Percentiles rank a stretch among this genome's conserved stretches.
These are phyloP conservation scores for Paramecium bursaria DNA, from an alignment of 73 alveolate species.

Conservation along the genomic window DNA sequence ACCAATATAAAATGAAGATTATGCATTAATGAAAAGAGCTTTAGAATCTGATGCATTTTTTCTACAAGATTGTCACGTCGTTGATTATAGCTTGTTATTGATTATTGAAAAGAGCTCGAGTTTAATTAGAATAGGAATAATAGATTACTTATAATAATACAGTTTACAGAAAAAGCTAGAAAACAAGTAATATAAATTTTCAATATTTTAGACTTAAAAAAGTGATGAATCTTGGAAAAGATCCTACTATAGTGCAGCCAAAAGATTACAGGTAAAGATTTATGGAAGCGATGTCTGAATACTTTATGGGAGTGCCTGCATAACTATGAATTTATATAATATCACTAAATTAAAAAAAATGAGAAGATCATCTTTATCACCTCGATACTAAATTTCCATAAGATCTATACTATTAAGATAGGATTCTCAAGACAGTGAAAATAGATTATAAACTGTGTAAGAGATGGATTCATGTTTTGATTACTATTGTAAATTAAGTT, in stretches of 20 bases:
- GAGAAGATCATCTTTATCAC: too few relatives aligned
- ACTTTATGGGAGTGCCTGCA: conserved; percentile 29
- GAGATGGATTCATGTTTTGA: too few relatives aligned
- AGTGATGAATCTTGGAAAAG: not conserved
- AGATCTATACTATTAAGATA: too few relatives aligned
- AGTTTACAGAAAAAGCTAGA: conserved; percentile 49
- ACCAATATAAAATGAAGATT: conserved; percentile 1
- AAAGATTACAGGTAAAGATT: conserved; percentile 63
- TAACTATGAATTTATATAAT: too few relatives aligned
- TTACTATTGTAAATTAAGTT: too few relatives aligned
- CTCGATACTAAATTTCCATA: too few relatives aligned
- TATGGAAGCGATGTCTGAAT: conserved; percentile 51
- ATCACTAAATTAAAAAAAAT: too few relatives aligned
- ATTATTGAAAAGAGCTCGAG: conserved; percentile 58
- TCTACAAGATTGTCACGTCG: conserved; percentile 32
- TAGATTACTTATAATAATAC: conserved; percentile 67
- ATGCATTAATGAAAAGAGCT: not conserved
- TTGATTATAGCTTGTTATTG: conserved; percentile 64
- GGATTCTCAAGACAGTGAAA: too few relatives aligned
- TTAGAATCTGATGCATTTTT: conserved; percentile 54
- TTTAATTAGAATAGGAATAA: conserved; percentile 59
- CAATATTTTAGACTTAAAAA: conserved; percentile 18
- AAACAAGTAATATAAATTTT: conserved; percentile 2
- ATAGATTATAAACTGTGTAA: too few relatives aligned
- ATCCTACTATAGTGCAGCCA: conserved; percentile 68